Evolutionary conservation across 768 basidiomycete genomes (phyloP), one percentile per base, ranked within the genome.

Genomic region (Chalciporus chontae): DNA sequence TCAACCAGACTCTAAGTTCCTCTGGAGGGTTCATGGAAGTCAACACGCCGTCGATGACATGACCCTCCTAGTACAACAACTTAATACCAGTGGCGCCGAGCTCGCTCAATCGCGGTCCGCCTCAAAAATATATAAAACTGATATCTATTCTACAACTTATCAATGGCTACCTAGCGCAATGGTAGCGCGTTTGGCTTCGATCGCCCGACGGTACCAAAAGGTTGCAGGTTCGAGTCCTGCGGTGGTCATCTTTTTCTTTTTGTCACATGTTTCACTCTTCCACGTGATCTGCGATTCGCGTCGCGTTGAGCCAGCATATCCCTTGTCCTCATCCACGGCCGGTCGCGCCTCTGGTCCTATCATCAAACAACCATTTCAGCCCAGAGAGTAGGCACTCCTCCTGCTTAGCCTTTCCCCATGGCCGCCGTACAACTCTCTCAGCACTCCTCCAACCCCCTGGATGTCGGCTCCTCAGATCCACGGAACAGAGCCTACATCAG

Each of bases 161-260:
- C 6, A 43, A 73, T 69, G 83, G 81, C 79, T 83, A 80, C 84
- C 84, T 89, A 73, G 86, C 87, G 84, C 87, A 88, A 89, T 88
- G 87, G 87, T 87, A 89, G 87, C 87, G 87, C 87, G 85, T 89
- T 87, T 88, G 86, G 86, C 86, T 89, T 89, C 87, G 85, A 87
- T 78, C 61, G 83, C 81, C 74, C 56, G 70, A 72, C 70, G 81
- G 73, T 55, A 90, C 87, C 87, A 88, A 87, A 85, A 89, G 88
- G 87, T 84, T 90, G 87, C 87, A 90, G 87, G 88, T 90, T 90
- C 87, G 86, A 90, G 85, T 87, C 87, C 87, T 88, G 87, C 85
- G 83, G 85, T 85, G 83, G 81, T 87, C 86, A 87, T 64, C 54
- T 44, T 47, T 70, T 67, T 62, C 8, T 31, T 21, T 36, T 1